phyloP scores from a whole-genome alignment of 208 protist genomes.

The Pavlovales sp. region DNA sequence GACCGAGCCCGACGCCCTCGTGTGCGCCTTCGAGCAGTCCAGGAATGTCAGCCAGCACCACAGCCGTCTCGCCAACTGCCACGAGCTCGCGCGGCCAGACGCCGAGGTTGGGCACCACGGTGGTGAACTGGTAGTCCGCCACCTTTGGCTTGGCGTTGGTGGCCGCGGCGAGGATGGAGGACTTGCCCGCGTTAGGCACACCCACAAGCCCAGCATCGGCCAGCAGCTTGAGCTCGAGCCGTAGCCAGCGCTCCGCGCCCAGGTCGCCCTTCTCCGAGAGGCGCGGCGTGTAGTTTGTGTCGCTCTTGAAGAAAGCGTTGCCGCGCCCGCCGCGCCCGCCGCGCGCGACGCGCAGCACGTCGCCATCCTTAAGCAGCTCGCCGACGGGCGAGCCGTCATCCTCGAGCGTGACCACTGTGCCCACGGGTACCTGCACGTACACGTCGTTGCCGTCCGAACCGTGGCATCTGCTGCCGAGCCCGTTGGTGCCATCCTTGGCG shows the following conservation, averaged over 20 bases:
- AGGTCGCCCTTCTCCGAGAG: conserved; percentile 31
- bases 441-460: not conserved
- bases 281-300: conserved; percentile 6
- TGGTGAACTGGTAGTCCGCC: conserved; percentile 33
- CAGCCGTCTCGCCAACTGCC: not conserved
- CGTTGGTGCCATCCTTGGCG: not conserved
- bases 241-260: conserved; percentile 28
- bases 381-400: not conserved
- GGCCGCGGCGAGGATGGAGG: conserved; percentile 11
- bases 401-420: conserved; percentile 20
- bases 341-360: conserved; percentile 32
- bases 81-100: not conserved
- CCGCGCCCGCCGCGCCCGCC: conserved; percentile 40
- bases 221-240: conserved; percentile 49
- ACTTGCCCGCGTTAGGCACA: conserved; percentile 40
- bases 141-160: conserved; percentile 41
- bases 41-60: conserved; percentile 41
- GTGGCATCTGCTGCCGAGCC: not conserved
- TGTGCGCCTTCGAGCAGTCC: conserved; percentile 43
- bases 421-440: conserved; percentile 29
- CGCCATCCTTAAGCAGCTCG: conserved; percentile 21
- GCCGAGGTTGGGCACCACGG: conserved; percentile 34
- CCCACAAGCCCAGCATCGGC: conserved; percentile 47
- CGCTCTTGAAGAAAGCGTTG: conserved; percentile 35
- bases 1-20: conserved; percentile 35